Evolutionary conservation across 192 early-diverging fungal genomes (phyloP).

Genomic region (Umbelopsis isabellina): DNA sequence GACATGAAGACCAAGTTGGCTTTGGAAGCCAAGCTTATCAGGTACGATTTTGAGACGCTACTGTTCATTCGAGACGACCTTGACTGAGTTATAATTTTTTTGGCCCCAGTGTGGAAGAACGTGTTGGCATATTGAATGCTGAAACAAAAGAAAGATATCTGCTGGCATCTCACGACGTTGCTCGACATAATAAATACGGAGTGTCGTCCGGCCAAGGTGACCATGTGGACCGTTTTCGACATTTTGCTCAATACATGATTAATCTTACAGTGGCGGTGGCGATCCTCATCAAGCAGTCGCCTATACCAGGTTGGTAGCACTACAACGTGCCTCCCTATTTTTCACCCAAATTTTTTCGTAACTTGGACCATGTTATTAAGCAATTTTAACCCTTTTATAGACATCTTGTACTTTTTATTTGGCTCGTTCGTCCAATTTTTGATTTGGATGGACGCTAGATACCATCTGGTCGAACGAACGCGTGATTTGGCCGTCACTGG

Average conservation of each 20-base stretch:
- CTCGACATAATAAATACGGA: not conserved
- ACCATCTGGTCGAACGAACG: constrained; percentile 49
- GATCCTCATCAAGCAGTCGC: constrained; percentile 57
- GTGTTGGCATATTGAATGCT: constrained; percentile 30
- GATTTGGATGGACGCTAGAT: constrained; percentile 46
- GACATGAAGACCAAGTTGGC: constrained; percentile 29
- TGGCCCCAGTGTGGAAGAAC: constrained; percentile 24
- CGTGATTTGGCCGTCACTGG: constrained; percentile 51
- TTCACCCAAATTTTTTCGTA: no score
- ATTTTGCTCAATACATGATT: constrained; percentile 43
- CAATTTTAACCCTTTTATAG: not conserved
- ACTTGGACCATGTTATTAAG: not conserved
- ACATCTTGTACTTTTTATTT: constrained; percentile 31
- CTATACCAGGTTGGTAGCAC: constrained; percentile 46
- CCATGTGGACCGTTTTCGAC: constrained; percentile 33
- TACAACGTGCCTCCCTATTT: not conserved
- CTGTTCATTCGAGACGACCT: not conserved
- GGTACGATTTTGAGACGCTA: constrained; percentile 3
- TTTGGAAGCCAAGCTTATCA: constrained; percentile 29
- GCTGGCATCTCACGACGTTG: constrained; percentile 5
- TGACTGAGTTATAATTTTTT: no score
- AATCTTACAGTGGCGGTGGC: constrained; percentile 49
- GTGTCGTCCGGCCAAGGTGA: not conserved
- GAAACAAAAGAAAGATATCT: constrained; percentile 15
- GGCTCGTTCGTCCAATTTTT: constrained; percentile 44